These are phyloP conservation scores for Thelonectria blattea DNA, from an alignment of 2,329 filamentous ascomycete species.

Conservation along the genomic window DNA sequence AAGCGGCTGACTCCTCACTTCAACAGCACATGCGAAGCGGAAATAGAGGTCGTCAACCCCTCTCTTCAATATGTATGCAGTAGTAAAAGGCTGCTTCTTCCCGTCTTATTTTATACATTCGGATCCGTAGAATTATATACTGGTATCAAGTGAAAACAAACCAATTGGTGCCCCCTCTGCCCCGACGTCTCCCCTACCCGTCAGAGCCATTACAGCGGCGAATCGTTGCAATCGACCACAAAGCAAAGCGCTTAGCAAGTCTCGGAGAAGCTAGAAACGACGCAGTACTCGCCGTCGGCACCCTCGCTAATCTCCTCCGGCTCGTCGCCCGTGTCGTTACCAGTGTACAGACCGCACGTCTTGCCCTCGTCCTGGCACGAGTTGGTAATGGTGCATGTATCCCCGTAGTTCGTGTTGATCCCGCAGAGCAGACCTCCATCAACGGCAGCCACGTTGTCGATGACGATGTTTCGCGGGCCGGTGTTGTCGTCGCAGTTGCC, in stretches of 20 bases:
- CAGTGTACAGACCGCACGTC: conserved; percentile 30
- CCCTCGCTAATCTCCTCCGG: conserved; percentile 35
- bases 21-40: neutral
- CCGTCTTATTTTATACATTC: neutral
- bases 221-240: no score
- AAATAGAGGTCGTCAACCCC: neutral
- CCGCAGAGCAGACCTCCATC: conserved; percentile 33
- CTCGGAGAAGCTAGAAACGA: conserved; percentile 16
- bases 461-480: conserved; percentile 30
- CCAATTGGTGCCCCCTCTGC: neutral
- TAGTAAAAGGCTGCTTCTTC: neutral
- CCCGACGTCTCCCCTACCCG: neutral
- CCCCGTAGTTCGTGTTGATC: conserved; percentile 37
- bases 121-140: neutral
- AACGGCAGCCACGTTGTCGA: conserved; percentile 30
- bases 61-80: neutral
- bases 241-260: conserved; percentile 22
- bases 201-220: neutral
- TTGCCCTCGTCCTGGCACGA: conserved; percentile 32
- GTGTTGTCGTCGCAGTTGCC: conserved; percentile 44
- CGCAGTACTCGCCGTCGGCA: conserved; percentile 32
- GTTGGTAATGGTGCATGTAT: conserved; percentile 35
- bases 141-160: neutral
- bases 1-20: neutral
- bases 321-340: conserved; percentile 31